Base-by-base conservation (phyloP, 768 basidiomycete genomes). In the Hirschioporus abietinus region DNA sequence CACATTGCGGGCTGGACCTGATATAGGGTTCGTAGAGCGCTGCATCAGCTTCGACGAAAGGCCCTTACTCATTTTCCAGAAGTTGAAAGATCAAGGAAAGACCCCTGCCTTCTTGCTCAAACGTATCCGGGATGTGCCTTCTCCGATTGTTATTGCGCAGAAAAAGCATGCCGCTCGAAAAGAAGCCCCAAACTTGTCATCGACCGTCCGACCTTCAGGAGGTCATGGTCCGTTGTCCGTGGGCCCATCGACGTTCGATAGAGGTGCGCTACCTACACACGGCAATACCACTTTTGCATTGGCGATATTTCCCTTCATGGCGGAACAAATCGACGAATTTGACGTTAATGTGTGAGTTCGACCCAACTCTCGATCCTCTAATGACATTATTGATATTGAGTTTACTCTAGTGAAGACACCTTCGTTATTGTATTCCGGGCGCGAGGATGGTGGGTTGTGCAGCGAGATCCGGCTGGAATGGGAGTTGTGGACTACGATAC, bases 391-490 rank as follows among this genome's bases (percentile, higher is more conserved):
- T 36, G 35, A 36, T 36, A 7, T 7, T 36, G 35, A 36, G 35
- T n/a, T n/a, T n/a, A n/a, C 35, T 36, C 15, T 67, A 96, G 94
- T 17, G 95, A 94, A 52, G 93, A 96, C 73, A 95, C 95, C 0
- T 98, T 95, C 77, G 87, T 96, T 69, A 96, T 98, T 69, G 79
- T 95, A 57, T 93, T 92, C 64, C 88, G 96, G 64, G 90, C 95
- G n/a, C 89, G 96, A 65, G 96, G 96, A 0, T 99, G 97, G 97
- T 99, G 96, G 94, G 92, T 98, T 35, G 97, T 99, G 5, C 95
- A 99, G 74, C 88, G 92, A 35, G 97, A 99, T 76, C 91, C 91
- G 34, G 88, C 86, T 36, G 95, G 95, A 4, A 84, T 88, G 3
- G 93, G 95, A 8, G 76, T 88, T 24, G 88, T 18, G 35, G 35